These are phyloP conservation scores for Nakazawaea pomicola DNA, from an alignment of 805 yeast genomes.

Conservation along the genomic window DNA sequence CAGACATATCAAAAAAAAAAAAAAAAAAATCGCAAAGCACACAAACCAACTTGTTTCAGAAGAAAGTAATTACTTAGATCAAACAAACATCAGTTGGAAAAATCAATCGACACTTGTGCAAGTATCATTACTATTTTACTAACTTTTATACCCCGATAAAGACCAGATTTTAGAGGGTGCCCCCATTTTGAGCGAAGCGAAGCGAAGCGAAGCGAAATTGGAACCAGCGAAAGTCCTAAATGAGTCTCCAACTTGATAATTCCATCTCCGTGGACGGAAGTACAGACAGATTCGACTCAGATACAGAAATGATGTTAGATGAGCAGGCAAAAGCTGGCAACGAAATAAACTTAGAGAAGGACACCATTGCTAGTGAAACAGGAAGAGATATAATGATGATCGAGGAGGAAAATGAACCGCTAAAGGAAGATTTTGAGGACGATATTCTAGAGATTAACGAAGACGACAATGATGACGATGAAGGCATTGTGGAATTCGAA, in stretches of 20 bases:
- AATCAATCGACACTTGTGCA: no score
- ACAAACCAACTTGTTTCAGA: no score
- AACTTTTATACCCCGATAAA: no score
- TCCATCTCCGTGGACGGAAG: not conserved
- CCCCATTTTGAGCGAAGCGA: no score
- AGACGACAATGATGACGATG: constrained; percentile 1
- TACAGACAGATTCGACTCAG: constrained; percentile 1
- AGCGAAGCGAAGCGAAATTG: no score
- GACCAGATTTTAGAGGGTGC: no score
- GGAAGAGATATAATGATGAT: constrained; percentile 2
- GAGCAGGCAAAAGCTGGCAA: not conserved
- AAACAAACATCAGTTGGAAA: no score
- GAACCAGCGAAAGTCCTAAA: not conserved
- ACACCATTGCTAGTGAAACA: not conserved
- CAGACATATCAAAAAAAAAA: no score
- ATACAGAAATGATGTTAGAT: constrained; percentile 6
- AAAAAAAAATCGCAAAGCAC: no score
- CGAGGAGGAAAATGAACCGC: constrained; percentile 1
- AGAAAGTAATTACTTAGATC: no score
- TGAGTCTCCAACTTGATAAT: not conserved
- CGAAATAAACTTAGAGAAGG: not conserved
- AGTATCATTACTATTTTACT: no score
- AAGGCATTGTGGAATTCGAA: constrained; percentile 1
- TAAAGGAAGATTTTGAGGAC: no score
- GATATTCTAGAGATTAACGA: not conserved